A percentile compares a stretch with the other conserved stretches of the same genome.
phyloP scores from a whole-genome alignment of 1,284 basidiomycete genomes.

The Pisolithus thermaeus region DNA sequence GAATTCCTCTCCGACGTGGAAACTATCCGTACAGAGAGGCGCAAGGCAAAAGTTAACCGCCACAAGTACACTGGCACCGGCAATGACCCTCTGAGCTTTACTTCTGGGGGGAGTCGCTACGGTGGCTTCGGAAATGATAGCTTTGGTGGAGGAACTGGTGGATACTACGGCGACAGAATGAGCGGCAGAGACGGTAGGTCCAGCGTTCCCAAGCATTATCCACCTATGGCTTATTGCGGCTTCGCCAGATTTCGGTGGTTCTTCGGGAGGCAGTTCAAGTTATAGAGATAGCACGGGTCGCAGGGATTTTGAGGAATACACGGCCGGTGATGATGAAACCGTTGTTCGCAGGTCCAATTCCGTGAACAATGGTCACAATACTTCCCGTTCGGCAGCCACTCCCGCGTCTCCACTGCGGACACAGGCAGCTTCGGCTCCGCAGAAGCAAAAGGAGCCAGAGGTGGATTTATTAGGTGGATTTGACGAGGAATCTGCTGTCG shows the following conservation, averaged over 20 bases:
- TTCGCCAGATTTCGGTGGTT: constrained; percentile 33
- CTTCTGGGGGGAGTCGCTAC: constrained; percentile 57
- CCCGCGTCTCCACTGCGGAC: constrained; percentile 16
- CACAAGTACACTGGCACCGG: constrained; percentile 88
- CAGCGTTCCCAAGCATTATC: not conserved
- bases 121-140: constrained; percentile 81
- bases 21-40: constrained; percentile 80
- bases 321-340: constrained; percentile 91
- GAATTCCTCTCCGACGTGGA: constrained; percentile 90
- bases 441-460: constrained; percentile 43
- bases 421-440: constrained; percentile 36
- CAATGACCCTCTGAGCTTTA: constrained; percentile 68
- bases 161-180: constrained; percentile 34
- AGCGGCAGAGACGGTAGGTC: constrained; percentile 37
- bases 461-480: constrained; percentile 76
- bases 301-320: constrained; percentile 85
- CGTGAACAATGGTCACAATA: constrained; percentile 13
- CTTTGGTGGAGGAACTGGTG: constrained; percentile 39
- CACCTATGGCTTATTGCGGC: constrained; percentile 18
- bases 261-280: constrained; percentile 41
- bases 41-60: constrained; percentile 92
- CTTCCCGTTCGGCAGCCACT: constrained; percentile 15
- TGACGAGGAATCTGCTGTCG: constrained; percentile 51
- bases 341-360: constrained; percentile 35
- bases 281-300: constrained; percentile 56